Base-by-base conservation (phyloP, 2,329 filamentous ascomycete genomes). In the Endocalyx cinctus region DNA sequence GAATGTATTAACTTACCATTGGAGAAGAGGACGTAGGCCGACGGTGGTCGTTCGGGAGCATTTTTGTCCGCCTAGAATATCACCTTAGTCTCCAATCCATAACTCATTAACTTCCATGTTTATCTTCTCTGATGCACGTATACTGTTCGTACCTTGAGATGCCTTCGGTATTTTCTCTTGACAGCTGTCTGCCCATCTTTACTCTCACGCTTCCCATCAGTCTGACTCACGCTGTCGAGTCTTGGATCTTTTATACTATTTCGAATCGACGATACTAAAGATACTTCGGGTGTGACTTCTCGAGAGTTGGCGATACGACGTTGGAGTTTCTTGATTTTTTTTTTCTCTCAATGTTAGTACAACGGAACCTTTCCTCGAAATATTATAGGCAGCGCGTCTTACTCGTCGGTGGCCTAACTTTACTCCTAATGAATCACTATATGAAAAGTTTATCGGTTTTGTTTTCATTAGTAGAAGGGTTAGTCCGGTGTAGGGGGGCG, bases 21-120 rank as follows among this genome's bases (percentile, higher is more conserved):
- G 1, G 86, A 89, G 52, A 92, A 92, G 12, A 90, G 74, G 10
- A 90, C 86, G 60, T 90, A 90, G 31, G 85, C 86, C 5, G 85
- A 90, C 0, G 84, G 83, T 2, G 86, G 84, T 16, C 85, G 71
- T 51, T 89, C 84, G 2, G 86, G 86, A 1, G 85, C 85, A 62
- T 86, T 79, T 38, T 87, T 82, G 47, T 92, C 86, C 4, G 84
- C 70, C 77, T 87, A 51, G 20, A 19, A 16, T 12, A 33, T 27
- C 16, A 41, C 50, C 15, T 52, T n/a, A n/a, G n/a, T n/a, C n/a
- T n/a, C n/a, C n/a, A n/a, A n/a, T n/a, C n/a, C n/a, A n/a, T n/a
- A n/a, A n/a, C n/a, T n/a, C n/a, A 27, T 13, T 17, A 14, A 17
- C 5, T 14, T 20, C 22, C 6, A 17, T 12, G 20, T 15, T 25